phyloP scores from a whole-genome alignment of 305 asterid species.

The Ajuga reptans region DNA sequence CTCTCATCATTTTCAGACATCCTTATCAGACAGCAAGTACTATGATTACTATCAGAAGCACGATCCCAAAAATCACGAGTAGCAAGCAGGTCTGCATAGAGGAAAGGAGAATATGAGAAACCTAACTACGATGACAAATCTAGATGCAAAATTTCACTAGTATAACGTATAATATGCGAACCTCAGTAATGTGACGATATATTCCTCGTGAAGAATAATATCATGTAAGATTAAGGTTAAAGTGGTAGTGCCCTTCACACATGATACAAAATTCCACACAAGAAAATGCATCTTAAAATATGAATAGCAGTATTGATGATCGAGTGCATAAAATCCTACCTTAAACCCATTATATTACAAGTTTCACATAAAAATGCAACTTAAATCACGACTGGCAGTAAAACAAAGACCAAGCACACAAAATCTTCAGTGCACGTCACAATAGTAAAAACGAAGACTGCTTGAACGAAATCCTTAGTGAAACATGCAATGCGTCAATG shows the following conservation, averaged over 20 bases:
- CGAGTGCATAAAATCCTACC: background rate
- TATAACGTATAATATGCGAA: background rate
- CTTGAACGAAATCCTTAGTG: background rate
- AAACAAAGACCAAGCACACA: background rate
- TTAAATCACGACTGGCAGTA: background rate
- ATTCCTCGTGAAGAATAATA: background rate
- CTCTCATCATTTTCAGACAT: slow-evolving; percentile 1
- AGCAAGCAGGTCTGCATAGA: slow-evolving; percentile 68
- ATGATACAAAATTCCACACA: background rate
- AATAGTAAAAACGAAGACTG: background rate
- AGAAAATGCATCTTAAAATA: background rate
- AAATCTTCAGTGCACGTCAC: background rate
- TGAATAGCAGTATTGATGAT: background rate
- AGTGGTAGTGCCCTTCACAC: too few relatives aligned
- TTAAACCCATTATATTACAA: background rate
- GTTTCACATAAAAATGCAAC: background rate
- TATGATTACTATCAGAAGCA: slow-evolving; percentile 63
- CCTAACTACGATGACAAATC: background rate
- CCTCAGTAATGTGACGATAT: background rate
- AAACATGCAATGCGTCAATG: background rate
- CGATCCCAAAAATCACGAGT: slow-evolving; percentile 64
- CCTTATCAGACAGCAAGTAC: slow-evolving; percentile 49
- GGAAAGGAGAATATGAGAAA: background rate
- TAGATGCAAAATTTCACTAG: background rate
- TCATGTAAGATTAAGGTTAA: background rate